phyloP scores from a whole-genome alignment of 1,284 basidiomycete species.

The Phaffia rhodozyma region DNA sequence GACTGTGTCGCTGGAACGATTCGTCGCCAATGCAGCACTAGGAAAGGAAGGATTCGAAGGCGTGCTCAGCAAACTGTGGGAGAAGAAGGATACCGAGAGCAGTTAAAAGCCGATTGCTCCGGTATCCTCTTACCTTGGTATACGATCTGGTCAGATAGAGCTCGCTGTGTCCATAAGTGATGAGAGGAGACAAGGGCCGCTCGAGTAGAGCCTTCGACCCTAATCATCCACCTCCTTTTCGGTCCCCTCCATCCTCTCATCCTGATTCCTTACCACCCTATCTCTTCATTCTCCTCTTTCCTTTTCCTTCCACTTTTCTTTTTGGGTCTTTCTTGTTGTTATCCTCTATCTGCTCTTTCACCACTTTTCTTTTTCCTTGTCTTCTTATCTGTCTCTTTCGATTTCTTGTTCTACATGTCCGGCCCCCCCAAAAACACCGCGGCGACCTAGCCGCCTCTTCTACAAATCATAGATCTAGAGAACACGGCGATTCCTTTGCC shows the following conservation, averaged over 20 bases:
- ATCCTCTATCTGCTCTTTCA: not conserved
- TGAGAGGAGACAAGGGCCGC: not conserved
- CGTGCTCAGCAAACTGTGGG: slow-evolving; percentile 52
- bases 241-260: not conserved
- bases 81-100: slow-evolving; percentile 1
- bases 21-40: slow-evolving; percentile 72
- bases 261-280: not conserved
- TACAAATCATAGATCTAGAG: not conserved
- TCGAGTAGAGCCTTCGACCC: not conserved
- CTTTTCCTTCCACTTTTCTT: not conserved
- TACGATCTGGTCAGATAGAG: not conserved
- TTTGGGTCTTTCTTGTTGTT: not conserved
- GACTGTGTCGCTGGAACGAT: slow-evolving; percentile 66
- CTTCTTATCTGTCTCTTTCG: not conserved
- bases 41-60: slow-evolving; percentile 79
- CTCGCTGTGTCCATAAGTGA: not conserved
- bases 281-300: not conserved
- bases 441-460: not conserved
- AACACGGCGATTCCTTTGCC: not conserved
- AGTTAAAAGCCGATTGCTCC: not conserved
- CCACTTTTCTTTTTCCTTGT: not conserved
- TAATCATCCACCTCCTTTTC: not conserved
- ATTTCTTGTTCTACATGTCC: too few relatives aligned
- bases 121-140: too few relatives aligned
- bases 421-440: not conserved